These are phyloP conservation scores for Gastrolobium villosum DNA, from an alignment of 306 rosid species.

Conservation along the genomic window DNA sequence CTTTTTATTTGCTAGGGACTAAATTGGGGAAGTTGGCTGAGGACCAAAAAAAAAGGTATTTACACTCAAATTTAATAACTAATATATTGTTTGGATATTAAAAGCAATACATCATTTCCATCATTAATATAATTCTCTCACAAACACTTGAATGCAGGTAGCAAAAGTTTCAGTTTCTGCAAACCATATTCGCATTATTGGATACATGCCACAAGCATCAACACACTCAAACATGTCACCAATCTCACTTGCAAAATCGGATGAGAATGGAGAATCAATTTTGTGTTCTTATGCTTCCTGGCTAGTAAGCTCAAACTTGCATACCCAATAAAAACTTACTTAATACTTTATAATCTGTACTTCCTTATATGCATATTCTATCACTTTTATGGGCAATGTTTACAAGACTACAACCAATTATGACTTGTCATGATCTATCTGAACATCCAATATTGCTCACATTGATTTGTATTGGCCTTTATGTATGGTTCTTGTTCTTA, in stretches of 20 bases:
- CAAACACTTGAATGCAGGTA: conserved; percentile 48
- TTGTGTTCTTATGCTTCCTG: conserved; percentile 53
- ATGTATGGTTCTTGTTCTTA: not conserved
- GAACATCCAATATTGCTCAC: not conserved
- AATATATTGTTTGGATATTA: conserved; percentile 21
- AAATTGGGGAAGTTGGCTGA: too few species aligned
- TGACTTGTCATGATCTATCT: not conserved
- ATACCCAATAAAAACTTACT: conserved; percentile 19
- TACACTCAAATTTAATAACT: not conserved
- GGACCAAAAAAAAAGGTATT: too few species aligned
- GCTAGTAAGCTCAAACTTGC: conserved; percentile 57
- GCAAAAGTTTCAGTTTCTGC: conserved; percentile 26
- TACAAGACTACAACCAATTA: conserved; percentile 5
- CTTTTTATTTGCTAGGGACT: too few species aligned
- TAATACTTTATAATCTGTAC: not conserved
- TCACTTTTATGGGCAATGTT: not conserved
- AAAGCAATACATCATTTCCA: conserved; percentile 24
- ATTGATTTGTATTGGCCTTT: conserved; percentile 7
- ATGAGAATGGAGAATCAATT: conserved; percentile 41
- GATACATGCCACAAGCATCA: conserved; percentile 38
- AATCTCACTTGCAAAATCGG: conserved; percentile 24
- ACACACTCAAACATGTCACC: conserved; percentile 41
- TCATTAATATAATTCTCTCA: conserved; percentile 6
- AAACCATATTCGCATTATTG: conserved; percentile 4
- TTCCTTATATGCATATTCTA: not conserved